These are phyloP conservation scores for Zostera marina DNA, from an alignment of 116 monocot genomes.

Conservation along the genomic window DNA sequence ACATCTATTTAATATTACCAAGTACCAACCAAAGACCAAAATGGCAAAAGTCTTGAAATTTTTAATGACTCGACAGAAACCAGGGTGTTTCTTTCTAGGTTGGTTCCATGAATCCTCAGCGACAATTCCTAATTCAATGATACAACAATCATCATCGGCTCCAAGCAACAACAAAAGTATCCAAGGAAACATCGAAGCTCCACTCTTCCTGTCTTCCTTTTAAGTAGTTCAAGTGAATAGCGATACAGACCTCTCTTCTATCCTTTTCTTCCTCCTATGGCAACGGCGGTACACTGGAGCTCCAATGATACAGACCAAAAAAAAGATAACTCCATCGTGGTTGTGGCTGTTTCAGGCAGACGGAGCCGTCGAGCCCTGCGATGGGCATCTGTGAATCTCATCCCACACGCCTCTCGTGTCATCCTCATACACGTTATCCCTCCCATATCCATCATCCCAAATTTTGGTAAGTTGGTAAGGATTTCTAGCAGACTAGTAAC, in stretches of 20 bases:
- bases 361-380: constrained; percentile 13
- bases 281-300: not conserved
- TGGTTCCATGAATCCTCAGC: no score
- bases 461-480: not conserved
- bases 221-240: no score
- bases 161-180: no score
- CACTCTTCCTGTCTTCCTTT: not conserved
- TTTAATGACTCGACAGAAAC: no score
- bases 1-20: no score
- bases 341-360: constrained; percentile 10
- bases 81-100: no score
- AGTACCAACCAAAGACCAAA: no score
- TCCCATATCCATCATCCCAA: constrained; percentile 6
- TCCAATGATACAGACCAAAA: not conserved
- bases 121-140: no score
- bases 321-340: constrained; percentile 4
- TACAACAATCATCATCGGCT: no score
- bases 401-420: constrained; percentile 13
- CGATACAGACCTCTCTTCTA: no score
- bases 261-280: not conserved
- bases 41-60: no score
- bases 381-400: constrained; percentile 19
- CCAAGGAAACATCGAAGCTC: no score
- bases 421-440: constrained; percentile 17
- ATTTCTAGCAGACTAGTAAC: not conserved